A percentile compares a stretch with the other conserved stretches of the same genome.
These are phyloP conservation scores for Fusarium nematophilum DNA, from an alignment of 2,329 filamentous ascomycete genomes.

Conservation along the genomic window DNA sequence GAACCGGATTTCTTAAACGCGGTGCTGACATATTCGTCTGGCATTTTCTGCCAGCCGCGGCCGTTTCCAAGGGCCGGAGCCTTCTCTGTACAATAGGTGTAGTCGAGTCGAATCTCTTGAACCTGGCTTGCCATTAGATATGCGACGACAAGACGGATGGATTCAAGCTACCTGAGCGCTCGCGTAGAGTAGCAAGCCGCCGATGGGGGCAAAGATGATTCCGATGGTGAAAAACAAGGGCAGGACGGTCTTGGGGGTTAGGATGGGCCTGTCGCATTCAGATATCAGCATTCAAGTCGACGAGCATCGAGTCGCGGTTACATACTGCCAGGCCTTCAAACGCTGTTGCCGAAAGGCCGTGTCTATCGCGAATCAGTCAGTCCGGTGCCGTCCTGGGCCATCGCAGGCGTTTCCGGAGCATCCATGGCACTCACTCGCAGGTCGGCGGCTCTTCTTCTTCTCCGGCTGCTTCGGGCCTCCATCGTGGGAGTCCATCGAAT, in stretches of 20 bases:
- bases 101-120: constrained; percentile 91
- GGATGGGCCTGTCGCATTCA: constrained; percentile 80
- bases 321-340: constrained; percentile 98
- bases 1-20: constrained; percentile 73
- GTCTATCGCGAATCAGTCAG: constrained; percentile 65
- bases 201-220: constrained; percentile 93
- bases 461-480: constrained; percentile 66
- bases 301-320: constrained; percentile 14
- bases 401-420: constrained; percentile 15
- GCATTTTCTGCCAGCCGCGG: constrained; percentile 61
- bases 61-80: constrained; percentile 57
- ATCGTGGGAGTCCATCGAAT: constrained; percentile 68
- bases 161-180: constrained; percentile 73
- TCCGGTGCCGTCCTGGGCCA: background rate
- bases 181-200: constrained; percentile 86
- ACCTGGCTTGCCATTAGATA: constrained; percentile 65
- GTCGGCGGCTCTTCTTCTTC: constrained; percentile 91
- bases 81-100: constrained; percentile 77
- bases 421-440: constrained; percentile 75
- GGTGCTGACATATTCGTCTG: constrained; percentile 67
- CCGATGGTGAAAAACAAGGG: constrained; percentile 92
- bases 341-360: constrained; percentile 97
- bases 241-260: constrained; percentile 93
- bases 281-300: constrained; percentile 52
- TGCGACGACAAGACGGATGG: background rate